A percentile compares a stretch with the other conserved stretches of the same genome.
Evolutionary conservation across 768 basidiomycete species (phyloP).

Genomic region (Amanita polypyramis): DNA sequence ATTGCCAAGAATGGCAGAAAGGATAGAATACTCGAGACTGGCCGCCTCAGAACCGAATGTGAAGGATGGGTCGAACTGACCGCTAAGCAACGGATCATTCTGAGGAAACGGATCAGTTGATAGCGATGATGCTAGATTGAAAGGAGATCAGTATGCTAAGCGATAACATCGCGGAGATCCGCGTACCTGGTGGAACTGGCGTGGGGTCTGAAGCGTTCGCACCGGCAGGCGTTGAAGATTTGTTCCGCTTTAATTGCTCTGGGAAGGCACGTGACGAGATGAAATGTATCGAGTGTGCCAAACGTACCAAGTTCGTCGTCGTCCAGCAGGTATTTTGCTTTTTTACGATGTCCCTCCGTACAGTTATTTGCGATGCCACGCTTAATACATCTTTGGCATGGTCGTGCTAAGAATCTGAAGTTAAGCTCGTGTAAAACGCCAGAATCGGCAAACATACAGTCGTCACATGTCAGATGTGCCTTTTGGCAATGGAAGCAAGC

Average conservation of each 20-base stretch:
- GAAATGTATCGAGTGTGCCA: slow-evolving; percentile 12
- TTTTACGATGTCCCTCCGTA: slow-evolving; percentile 92
- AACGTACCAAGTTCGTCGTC: slow-evolving; percentile 82
- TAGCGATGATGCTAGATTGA: slow-evolving; percentile 11
- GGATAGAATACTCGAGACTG: slow-evolving; percentile 90
- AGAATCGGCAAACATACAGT: slow-evolving; percentile 49
- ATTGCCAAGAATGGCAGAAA: slow-evolving; percentile 83
- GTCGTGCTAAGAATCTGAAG: slow-evolving; percentile 54
- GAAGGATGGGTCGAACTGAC: slow-evolving; percentile 50
- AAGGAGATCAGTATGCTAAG: background rate
- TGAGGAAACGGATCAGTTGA: slow-evolving; percentile 43
- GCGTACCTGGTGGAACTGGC: slow-evolving; percentile 25
- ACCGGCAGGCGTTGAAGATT: slow-evolving; percentile 19
- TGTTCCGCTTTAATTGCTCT: slow-evolving; percentile 42
- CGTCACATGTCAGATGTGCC: slow-evolving; percentile 97
- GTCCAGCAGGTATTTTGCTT: slow-evolving; percentile 94
- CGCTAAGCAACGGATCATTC: slow-evolving; percentile 50
- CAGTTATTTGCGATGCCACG: slow-evolving; percentile 85
- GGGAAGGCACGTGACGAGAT: slow-evolving; percentile 27
- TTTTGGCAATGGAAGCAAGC: slow-evolving; percentile 97
- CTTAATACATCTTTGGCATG: slow-evolving; percentile 92
- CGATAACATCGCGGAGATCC: slow-evolving; percentile 10
- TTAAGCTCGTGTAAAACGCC: slow-evolving; percentile 11
- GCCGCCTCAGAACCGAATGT: slow-evolving; percentile 84
- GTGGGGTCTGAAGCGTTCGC: slow-evolving; percentile 22